Base-by-base conservation (phyloP, 75 land plant genomes). In the Pinus taeda region DNA sequence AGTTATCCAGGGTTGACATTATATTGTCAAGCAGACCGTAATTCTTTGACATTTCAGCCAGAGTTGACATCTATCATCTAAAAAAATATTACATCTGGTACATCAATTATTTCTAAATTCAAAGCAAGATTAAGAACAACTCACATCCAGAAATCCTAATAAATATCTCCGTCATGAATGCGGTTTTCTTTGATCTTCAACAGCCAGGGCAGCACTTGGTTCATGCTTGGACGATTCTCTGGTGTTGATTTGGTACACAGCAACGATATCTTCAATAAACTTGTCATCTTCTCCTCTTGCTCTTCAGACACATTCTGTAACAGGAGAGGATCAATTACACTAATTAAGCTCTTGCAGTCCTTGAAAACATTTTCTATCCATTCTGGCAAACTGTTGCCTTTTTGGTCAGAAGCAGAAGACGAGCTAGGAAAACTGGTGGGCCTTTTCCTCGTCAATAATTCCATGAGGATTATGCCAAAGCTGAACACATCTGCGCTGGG, bases 401-500 rank as follows among this genome's bases (percentile, higher is more conserved):
- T 9, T 49, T 49, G 55, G 17, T 33, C 59, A 6, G 78, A 81
- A 20, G 80, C 57, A 39, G 79, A 81, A 26, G 65, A 56, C 45
- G 69, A 80, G 8, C 49, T 59, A 2, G 39, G 33, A 49, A 62
- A 6, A 12, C 75, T 86, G 2, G 93, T 88, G 24, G 93, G 93
- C 66, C 90, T 77, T 57, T n/a, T 80, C 74, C 59, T 77, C 9
- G 90, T 90, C 12, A 90, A 56, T 20, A 90, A 57, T 63, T 90
- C 93, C 86, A 90, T 83, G 20, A 88, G 45, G 5, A 88, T 57
- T 9, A 86, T 60, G 12, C 93, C 93, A 56, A 86, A 88, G 81
- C 93, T 90, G 88, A 88, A 90, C 14, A 90, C 85, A 74, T 90
- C 92, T 1, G 78, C 88, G 64, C 85, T 90, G 4, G 92, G 79